A percentile compares a stretch with the other conserved stretches of the same genome.
phyloP scores from a whole-genome alignment of 2,329 filamentous ascomycete species.

The Trichoderma koningii region DNA sequence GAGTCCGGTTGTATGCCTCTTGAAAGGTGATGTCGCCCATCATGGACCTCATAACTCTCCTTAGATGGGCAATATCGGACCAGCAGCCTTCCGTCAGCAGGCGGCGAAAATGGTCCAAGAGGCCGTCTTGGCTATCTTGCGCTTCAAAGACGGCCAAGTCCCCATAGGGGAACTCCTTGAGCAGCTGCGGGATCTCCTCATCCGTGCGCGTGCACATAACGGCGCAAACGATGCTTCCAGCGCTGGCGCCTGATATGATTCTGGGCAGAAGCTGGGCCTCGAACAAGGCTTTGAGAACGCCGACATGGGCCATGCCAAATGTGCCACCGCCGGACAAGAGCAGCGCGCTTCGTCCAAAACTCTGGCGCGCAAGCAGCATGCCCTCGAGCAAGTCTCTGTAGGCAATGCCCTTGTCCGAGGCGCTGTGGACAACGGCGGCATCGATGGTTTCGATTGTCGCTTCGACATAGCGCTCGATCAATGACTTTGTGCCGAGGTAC shows the following conservation, averaged over 20 bases:
- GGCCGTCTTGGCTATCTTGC: constrained; percentile 57
- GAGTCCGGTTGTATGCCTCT: constrained; percentile 92
- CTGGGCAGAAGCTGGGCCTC: constrained; percentile 75
- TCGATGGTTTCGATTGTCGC: constrained; percentile 75
- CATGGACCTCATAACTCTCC: constrained; percentile 75
- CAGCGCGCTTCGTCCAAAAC: constrained; percentile 81
- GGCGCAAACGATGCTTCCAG: constrained; percentile 81
- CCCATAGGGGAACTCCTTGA: constrained; percentile 74
- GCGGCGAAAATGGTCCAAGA: constrained; percentile 69
- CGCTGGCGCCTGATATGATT: constrained; percentile 85
- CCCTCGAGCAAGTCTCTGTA: constrained; percentile 65
- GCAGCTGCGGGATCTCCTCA: constrained; percentile 70
- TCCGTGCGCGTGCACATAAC: constrained; percentile 78
- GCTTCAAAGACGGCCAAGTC: constrained; percentile 79
- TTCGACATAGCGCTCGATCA: constrained; percentile 86
- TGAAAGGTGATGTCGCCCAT: constrained; percentile 92
- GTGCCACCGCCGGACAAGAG: constrained; percentile 84
- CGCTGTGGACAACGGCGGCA: constrained; percentile 65
- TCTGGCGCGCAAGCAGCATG: constrained; percentile 71
- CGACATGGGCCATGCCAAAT: constrained; percentile 90
- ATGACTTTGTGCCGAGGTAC: constrained; percentile 79
- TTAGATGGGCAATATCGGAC: constrained; percentile 81
- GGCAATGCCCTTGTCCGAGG: constrained; percentile 56
- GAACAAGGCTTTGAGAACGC: constrained; percentile 79
- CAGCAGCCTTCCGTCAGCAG: constrained; percentile 80